These are phyloP conservation scores for Jatropha multifida DNA, from an alignment of 441 rosid species.

Conservation along the genomic window DNA sequence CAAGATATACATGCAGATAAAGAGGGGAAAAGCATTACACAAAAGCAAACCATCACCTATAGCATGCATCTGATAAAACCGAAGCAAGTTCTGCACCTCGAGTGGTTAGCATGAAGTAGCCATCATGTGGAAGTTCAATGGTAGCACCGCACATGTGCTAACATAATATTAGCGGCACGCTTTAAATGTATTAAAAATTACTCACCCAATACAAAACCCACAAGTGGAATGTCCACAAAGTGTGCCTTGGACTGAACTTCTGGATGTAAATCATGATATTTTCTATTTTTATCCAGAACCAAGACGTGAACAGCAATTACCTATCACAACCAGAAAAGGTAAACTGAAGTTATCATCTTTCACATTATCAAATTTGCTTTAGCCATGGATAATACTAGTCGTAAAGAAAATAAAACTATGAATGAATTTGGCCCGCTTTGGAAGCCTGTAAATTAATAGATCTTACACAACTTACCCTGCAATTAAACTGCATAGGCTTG, in stretches of 20 bases:
- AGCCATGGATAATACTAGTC: neutral
- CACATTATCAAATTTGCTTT: neutral
- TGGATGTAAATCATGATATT: conserved; percentile 26
- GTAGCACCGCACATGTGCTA: neutral
- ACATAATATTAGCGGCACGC: neutral
- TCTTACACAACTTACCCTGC: conserved; percentile 55
- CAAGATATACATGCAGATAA: neutral
- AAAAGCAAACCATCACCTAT: neutral
- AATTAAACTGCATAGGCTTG: conserved; percentile 43
- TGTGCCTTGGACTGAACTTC: conserved; percentile 28
- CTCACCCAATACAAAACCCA: conserved; percentile 79
- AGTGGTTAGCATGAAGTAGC: too few relatives aligned
- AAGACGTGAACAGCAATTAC: conserved; percentile 56
- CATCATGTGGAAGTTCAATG: too few relatives aligned
- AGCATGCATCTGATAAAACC: neutral
- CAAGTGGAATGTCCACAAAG: conserved; percentile 66
- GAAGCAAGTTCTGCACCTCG: too few relatives aligned
- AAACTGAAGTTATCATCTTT: neutral
- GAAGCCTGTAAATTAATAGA: neutral
- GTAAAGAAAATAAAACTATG: neutral
- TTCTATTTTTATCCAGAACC: conserved; percentile 51
- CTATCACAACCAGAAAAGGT: conserved; percentile 36
- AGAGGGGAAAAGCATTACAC: neutral
- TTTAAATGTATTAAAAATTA: conserved; percentile 16
- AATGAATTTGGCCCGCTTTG: neutral